phyloP scores from a whole-genome alignment of 2,329 filamentous ascomycete genomes.

The Xylaria sp. region DNA sequence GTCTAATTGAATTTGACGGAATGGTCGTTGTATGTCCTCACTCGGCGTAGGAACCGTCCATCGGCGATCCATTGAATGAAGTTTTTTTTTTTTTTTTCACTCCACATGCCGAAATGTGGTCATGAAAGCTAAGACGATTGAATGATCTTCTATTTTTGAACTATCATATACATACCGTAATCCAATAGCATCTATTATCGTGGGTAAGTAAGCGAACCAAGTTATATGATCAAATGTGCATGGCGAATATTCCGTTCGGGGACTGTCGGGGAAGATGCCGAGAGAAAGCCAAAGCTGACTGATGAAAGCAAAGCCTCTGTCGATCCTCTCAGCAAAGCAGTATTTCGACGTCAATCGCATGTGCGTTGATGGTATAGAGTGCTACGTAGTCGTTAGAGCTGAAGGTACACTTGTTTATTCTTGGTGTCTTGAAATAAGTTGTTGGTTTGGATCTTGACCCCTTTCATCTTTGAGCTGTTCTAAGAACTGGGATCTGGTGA shows the following conservation, averaged over 20 bases:
- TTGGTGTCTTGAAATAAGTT: not conserved
- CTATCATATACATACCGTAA: not conserved
- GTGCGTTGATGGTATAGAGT: not conserved
- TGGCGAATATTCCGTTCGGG: constrained; percentile 3
- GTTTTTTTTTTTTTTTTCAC: constrained; percentile 13
- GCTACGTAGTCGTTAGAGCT: too few species aligned
- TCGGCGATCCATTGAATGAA: constrained; percentile 8
- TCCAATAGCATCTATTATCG: not conserved
- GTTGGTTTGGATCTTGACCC: not conserved
- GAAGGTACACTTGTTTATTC: not conserved
- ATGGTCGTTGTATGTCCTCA: not conserved
- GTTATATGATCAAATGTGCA: not conserved
- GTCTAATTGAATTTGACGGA: not conserved
- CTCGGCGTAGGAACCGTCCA: not conserved
- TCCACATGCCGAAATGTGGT: constrained; percentile 13
- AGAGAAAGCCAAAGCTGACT: constrained; percentile 7
- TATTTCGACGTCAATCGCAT: not conserved
- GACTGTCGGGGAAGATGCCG: constrained; percentile 24
- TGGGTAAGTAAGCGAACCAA: constrained; percentile 1
- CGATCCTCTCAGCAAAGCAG: not conserved
- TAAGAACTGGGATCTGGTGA: not conserved
- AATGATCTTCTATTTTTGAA: not conserved
- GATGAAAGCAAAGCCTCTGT: not conserved
- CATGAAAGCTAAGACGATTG: not conserved
- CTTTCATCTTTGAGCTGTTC: not conserved